Conservation (phyloP, 2,329 filamentous ascomycete species). For the Ascochyta rabiei region DNA sequence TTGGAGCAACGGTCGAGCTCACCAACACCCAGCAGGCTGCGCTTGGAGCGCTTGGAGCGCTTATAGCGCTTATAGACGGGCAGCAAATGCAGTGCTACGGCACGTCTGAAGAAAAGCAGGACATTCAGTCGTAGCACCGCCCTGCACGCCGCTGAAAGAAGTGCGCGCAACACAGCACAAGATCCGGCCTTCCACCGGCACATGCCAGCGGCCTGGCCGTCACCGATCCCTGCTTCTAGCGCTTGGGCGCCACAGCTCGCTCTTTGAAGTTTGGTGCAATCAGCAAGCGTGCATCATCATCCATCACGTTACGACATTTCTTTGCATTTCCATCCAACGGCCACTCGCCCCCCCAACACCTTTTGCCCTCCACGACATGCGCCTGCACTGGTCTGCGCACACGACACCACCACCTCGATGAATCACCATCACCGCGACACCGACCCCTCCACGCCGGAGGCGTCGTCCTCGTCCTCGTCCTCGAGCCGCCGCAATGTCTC, state of each 20-base stretch:
- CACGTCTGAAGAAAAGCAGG: not conserved
- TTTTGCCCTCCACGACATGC: slow-evolving; percentile 39
- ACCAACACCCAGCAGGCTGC: not conserved
- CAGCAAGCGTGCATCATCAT: slow-evolving; percentile 13
- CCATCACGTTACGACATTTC: slow-evolving; percentile 28
- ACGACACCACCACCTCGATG: slow-evolving; percentile 31
- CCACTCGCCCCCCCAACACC: slow-evolving; percentile 15
- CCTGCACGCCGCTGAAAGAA: not conserved
- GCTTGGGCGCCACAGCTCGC: slow-evolving; percentile 14
- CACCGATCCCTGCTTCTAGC: slow-evolving; percentile 11
- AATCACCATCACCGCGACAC: slow-evolving; percentile 34
- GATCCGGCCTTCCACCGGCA: slow-evolving; percentile 1
- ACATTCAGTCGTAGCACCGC: not conserved
- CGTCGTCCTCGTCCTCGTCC: slow-evolving; percentile 22
- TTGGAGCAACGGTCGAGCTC: slow-evolving; percentile 2
- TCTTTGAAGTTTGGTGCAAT: not conserved
- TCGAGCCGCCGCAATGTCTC: slow-evolving; percentile 34
- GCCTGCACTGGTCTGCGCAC: slow-evolving; percentile 22
- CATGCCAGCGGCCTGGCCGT: slow-evolving; percentile 12
- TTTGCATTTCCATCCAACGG: slow-evolving; percentile 12
- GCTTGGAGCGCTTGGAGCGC: slow-evolving; percentile 9
- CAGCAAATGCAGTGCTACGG: not conserved
- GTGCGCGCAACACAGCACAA: not conserved
- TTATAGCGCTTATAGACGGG: not conserved
- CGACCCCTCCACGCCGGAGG: slow-evolving; percentile 28